A percentile compares a stretch with the other conserved stretches of the same genome.
Evolutionary conservation across 2,329 filamentous ascomycete species (phyloP).

Genomic region (Trichoderma afroharzianum): DNA sequence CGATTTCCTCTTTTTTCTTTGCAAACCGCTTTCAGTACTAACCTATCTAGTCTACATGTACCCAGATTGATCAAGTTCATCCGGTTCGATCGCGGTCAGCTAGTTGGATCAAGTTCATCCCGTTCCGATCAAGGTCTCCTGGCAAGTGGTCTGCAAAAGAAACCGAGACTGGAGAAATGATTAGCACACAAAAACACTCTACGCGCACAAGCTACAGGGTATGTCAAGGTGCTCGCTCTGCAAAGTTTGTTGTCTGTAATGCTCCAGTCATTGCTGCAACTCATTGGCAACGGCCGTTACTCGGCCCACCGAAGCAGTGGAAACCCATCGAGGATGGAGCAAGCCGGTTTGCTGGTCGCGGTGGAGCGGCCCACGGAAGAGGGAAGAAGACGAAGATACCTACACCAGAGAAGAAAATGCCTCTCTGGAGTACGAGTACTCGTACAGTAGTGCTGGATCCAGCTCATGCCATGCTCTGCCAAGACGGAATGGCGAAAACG

Average conservation of each 20-base stretch:
- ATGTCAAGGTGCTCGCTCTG: no score
- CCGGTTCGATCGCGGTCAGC: not conserved
- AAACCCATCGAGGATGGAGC: not conserved
- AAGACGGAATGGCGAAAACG: not conserved
- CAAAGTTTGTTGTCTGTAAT: not conserved
- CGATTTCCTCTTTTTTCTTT: not conserved
- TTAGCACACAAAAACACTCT: no score
- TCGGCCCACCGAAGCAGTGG: not conserved
- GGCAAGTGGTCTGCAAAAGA: no score
- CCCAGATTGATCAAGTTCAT: no score
- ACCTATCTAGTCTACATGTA: no score
- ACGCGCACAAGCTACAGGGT: no score
- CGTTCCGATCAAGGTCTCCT: no score
- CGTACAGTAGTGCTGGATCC: not conserved
- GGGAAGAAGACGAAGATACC: not conserved
- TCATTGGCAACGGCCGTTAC: not conserved
- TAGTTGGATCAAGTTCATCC: not conserved
- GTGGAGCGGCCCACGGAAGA: not conserved
- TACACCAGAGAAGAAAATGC: not conserved
- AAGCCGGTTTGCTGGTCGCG: not conserved
- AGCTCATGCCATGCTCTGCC: not conserved
- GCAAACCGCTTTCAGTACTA: no score
- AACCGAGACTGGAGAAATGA: no score
- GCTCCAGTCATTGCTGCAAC: not conserved
- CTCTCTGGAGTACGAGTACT: not conserved